These are phyloP conservation scores for Violaceomyces palustris DNA, from an alignment of 1,284 basidiomycete genomes.

Conservation along the genomic window DNA sequence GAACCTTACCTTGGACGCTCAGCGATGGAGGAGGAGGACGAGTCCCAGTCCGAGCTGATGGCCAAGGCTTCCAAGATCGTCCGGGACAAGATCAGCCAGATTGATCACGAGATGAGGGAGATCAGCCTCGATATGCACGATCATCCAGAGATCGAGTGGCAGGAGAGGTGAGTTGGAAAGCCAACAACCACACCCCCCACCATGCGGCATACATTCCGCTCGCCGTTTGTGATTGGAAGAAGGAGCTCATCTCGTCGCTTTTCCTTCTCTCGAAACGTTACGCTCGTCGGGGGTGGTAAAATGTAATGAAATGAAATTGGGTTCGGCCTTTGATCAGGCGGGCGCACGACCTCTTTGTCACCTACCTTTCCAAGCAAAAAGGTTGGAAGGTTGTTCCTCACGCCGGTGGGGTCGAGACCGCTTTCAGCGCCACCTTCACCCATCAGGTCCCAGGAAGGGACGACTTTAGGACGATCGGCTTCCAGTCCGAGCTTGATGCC, in stretches of 20 bases:
- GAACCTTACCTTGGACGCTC: no score
- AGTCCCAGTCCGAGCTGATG: conserved; percentile 9
- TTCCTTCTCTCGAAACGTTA: no score
- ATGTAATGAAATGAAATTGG: not conserved
- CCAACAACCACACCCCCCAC: no score
- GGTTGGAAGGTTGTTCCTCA: conserved; percentile 47
- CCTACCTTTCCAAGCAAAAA: conserved; percentile 20
- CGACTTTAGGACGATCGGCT: conserved; percentile 37
- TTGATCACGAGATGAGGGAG: conserved; percentile 43
- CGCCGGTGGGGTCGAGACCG: conserved; percentile 58
- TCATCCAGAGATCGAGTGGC: conserved; percentile 49
- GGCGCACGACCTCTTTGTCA: conserved; percentile 43
- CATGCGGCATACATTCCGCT: not conserved
- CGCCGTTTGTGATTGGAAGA: no score
- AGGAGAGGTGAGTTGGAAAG: conserved; percentile 28
- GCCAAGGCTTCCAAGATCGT: conserved; percentile 25
- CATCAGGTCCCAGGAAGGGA: conserved; percentile 26
- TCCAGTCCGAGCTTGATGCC: conserved; percentile 66
- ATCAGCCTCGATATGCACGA: conserved; percentile 51
- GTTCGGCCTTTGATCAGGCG: conserved; percentile 2
- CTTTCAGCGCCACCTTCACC: conserved; percentile 68
- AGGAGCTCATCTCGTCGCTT: no score
- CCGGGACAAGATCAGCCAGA: conserved; percentile 23
- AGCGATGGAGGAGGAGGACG: no score
- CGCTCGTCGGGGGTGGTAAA: not conserved